Conservation (phyloP, 345 rosid genomes). For the Clarkia xantiana region DNA sequence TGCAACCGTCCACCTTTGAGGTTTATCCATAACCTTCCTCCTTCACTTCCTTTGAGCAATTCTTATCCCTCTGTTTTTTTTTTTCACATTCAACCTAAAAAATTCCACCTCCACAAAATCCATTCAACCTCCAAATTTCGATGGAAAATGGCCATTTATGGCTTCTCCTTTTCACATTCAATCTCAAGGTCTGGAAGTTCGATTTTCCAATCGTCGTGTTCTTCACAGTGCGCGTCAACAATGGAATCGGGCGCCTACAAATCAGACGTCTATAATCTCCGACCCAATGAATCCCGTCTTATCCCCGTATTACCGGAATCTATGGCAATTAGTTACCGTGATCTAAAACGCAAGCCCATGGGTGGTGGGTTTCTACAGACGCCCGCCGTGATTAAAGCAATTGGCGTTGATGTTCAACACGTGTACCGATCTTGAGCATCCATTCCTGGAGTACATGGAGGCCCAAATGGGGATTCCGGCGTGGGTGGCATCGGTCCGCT, state of each 20-base stretch:
- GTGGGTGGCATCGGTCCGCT: conserved; percentile 36
- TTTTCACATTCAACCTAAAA: no score
- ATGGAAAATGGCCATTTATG: no score
- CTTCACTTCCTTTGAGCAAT: no score
- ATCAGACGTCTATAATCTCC: conserved; percentile 6
- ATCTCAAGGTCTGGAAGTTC: conserved; percentile 11
- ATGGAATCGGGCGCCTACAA: conserved; percentile 18
- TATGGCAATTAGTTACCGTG: conserved; percentile 12
- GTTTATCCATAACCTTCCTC: no score
- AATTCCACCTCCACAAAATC: no score
- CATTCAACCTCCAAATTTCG: no score
- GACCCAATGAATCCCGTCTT: conserved; percentile 11
- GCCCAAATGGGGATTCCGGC: conserved; percentile 20
- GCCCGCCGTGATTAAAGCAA: conserved; percentile 21
- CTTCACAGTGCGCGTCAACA: conserved; percentile 22
- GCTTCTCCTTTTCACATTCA: no score
- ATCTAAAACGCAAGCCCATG: conserved; percentile 10
- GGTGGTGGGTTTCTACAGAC: conserved; percentile 11
- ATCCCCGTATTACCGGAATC: conserved; percentile 18
- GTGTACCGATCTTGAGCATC: conserved; percentile 22
- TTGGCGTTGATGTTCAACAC: conserved; percentile 22
- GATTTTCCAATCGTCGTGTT: conserved; percentile 14
- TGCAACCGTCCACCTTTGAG: no score
- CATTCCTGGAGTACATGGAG: conserved; percentile 15
- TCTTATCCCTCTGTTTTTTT: no score